These are phyloP conservation scores for Verticillium albo-atrum DNA, from an alignment of 2,329 filamentous ascomycete genomes.

Conservation along the genomic window DNA sequence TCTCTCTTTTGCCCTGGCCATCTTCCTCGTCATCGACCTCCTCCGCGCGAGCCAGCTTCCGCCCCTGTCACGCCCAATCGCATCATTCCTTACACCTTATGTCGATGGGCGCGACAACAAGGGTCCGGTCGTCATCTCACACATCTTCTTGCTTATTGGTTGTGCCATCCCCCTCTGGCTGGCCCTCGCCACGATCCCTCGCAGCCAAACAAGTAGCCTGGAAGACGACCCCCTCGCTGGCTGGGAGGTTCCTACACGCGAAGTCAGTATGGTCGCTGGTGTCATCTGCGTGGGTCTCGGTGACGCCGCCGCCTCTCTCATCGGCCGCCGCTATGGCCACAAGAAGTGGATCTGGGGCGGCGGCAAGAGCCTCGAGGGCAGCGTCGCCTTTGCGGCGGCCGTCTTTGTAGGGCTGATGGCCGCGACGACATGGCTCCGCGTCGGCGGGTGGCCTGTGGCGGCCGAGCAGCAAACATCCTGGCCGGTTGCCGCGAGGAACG, in stretches of 20 bases:
- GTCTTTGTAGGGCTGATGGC: slow-evolving; percentile 71
- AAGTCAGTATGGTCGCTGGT: slow-evolving; percentile 86
- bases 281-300: slow-evolving; percentile 94
- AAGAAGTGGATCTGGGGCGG: slow-evolving; percentile 96
- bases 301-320: slow-evolving; percentile 86
- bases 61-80: slow-evolving; percentile 80
- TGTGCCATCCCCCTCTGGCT: slow-evolving; percentile 95
- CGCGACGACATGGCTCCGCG: slow-evolving; percentile 67
- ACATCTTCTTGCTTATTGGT: slow-evolving; percentile 92
- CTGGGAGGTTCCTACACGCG: slow-evolving; percentile 72
- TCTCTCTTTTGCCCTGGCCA: slow-evolving; percentile 70
- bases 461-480: slow-evolving; percentile 49
- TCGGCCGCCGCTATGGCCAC: slow-evolving; percentile 80
- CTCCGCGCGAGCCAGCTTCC: slow-evolving; percentile 88
- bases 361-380: slow-evolving; percentile 91
- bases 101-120: slow-evolving; percentile 91
- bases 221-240: slow-evolving; percentile 48
- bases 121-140: slow-evolving; percentile 90
- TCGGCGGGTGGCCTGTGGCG: slow-evolving; percentile 76
- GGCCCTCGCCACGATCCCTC: slow-evolving; percentile 65
- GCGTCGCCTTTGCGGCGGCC: slow-evolving; percentile 72
- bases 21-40: slow-evolving; percentile 86
- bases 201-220: slow-evolving; percentile 23
- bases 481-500: slow-evolving; percentile 67
- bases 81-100: slow-evolving; percentile 84